A percentile compares a stretch with the other conserved stretches of the same genome.
phyloP scores from a whole-genome alignment of 148 eudicot genomes.

The Talinum fruticosum region DNA sequence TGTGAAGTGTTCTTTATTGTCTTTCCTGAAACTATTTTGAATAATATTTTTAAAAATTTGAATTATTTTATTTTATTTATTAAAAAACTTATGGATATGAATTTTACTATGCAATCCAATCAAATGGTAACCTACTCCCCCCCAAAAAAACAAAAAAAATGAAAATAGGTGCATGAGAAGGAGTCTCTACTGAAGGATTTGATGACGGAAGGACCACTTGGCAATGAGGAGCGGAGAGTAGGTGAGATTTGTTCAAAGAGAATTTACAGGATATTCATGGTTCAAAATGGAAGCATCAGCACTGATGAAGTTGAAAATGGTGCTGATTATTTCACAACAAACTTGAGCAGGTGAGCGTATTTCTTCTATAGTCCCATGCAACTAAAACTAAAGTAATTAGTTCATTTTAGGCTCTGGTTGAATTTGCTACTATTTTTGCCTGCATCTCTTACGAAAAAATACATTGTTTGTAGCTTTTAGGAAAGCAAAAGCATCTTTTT shows the following conservation, averaged over 20 bases:
- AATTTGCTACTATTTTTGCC: neutral
- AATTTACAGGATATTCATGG: slow-evolving; percentile 86
- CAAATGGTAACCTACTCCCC: too few species aligned
- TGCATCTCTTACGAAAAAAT: neutral
- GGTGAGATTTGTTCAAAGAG: slow-evolving; percentile 93
- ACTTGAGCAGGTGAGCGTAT: slow-evolving; percentile 13
- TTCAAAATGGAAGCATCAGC: slow-evolving; percentile 56
- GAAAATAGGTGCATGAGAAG: slow-evolving; percentile 70
- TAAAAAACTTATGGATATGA: neutral
- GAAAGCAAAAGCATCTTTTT: neutral
- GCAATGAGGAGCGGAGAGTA: slow-evolving; percentile 54
- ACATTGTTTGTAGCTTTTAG: neutral
- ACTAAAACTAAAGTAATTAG: neutral
- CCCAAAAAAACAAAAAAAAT: neutral
- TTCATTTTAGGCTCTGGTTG: neutral
- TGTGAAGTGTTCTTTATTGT: neutral
- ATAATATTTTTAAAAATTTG: neutral
- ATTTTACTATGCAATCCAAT: neutral
- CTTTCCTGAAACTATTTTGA: neutral
- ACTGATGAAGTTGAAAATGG: slow-evolving; percentile 80
- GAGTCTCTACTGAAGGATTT: slow-evolving; percentile 77
- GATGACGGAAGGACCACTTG: slow-evolving; percentile 51
- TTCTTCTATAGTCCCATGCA: neutral
- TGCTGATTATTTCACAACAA: slow-evolving; percentile 56
- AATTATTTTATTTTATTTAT: neutral